These are phyloP conservation scores for Chaetomium olivaceum DNA, from an alignment of 2,329 filamentous ascomycete species.

Conservation along the genomic window DNA sequence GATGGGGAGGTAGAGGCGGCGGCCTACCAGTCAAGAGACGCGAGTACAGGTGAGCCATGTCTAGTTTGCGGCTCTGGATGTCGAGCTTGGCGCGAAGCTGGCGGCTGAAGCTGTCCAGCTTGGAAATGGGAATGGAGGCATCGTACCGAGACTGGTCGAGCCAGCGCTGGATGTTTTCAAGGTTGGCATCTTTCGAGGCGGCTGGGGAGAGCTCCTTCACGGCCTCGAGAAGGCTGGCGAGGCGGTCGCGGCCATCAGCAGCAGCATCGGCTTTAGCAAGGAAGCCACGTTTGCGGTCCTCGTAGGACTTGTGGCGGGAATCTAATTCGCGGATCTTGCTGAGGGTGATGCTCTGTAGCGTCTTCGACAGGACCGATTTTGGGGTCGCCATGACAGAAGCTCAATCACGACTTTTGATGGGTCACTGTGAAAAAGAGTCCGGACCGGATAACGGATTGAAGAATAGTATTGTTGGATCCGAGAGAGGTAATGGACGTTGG, in stretches of 20 bases:
- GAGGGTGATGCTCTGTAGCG: slow-evolving; percentile 36
- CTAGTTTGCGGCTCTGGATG: slow-evolving; percentile 40
- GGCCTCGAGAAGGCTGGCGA: slow-evolving; percentile 31
- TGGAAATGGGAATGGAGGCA: slow-evolving; percentile 38
- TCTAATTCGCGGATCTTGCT: slow-evolving; percentile 38
- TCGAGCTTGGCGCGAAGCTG: slow-evolving; percentile 39
- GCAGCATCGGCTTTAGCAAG: slow-evolving; percentile 36
- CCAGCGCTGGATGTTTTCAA: slow-evolving; percentile 40
- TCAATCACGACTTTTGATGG: not conserved
- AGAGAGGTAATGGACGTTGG: not conserved
- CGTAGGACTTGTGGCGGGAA: slow-evolving; percentile 37
- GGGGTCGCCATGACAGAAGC: slow-evolving; percentile 28
- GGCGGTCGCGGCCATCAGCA: slow-evolving; percentile 26
- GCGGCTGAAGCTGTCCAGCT: slow-evolving; percentile 37
- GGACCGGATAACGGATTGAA: not conserved
- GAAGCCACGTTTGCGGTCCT: slow-evolving; percentile 45
- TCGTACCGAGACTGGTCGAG: slow-evolving; percentile 42
- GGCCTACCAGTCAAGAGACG: slow-evolving; percentile 38
- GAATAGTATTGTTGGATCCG: not conserved
- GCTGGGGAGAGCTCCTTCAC: slow-evolving; percentile 30
- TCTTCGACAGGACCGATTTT: slow-evolving; percentile 35
- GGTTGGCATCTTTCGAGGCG: slow-evolving; percentile 15
- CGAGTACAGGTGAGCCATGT: slow-evolving; percentile 40
- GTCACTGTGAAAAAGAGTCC: not conserved
- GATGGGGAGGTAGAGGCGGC: not conserved